Evolutionary conservation across 805 yeast genomes (phyloP).

Genomic region (Blastobotrys terrestris): DNA sequence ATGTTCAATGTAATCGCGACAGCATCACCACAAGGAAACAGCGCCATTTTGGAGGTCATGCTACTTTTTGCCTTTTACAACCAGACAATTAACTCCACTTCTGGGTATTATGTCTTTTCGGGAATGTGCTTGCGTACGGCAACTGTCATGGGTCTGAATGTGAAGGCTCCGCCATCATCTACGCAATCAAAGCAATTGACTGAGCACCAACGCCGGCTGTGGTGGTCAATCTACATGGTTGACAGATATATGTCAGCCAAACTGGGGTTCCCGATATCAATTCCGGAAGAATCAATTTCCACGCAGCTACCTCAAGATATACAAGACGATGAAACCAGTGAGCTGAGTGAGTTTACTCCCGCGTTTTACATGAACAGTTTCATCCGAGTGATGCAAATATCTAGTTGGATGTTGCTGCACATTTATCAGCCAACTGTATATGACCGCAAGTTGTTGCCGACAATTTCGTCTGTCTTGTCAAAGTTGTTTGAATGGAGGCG

Average conservation of each 20-base stretch:
- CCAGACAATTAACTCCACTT: slow-evolving; percentile 17
- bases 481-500: slow-evolving; percentile 18
- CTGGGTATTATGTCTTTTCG: slow-evolving; percentile 14
- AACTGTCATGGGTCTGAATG: slow-evolving; percentile 19
- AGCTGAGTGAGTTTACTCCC: slow-evolving; percentile 14
- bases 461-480: slow-evolving; percentile 13
- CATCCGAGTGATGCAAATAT: slow-evolving; percentile 17
- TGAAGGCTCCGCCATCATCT: slow-evolving; percentile 1
- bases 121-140: slow-evolving; percentile 19
- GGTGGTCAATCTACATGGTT: slow-evolving; percentile 22
- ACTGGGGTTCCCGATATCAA: slow-evolving; percentile 19
- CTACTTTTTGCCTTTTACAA: slow-evolving; percentile 18
- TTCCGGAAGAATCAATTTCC: slow-evolving; percentile 16
- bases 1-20: slow-evolving; percentile 10
- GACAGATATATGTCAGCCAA: slow-evolving; percentile 22
- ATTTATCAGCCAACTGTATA: slow-evolving; percentile 17
- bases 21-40: neutral
- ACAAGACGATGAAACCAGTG: neutral
- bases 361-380: slow-evolving; percentile 18
- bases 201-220: slow-evolving; percentile 21
- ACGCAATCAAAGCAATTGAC: neutral
- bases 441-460: slow-evolving; percentile 12
- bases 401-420: slow-evolving; percentile 14
- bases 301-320: slow-evolving; percentile 16
- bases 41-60: slow-evolving; percentile 13